Conservation (phyloP, 2,329 filamentous ascomycete species). For the Alternaria sp. region DNA sequence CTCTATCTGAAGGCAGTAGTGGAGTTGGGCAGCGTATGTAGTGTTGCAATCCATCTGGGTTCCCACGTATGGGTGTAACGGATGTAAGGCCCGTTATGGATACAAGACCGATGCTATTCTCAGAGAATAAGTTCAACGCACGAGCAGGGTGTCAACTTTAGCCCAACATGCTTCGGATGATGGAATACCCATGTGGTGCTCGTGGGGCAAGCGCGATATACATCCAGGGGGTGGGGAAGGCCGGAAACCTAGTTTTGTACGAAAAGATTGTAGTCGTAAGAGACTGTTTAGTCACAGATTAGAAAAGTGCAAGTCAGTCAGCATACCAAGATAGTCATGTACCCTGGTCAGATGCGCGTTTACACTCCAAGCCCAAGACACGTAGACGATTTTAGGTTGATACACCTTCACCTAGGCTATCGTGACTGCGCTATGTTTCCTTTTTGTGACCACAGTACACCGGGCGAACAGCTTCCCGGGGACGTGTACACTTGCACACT, state of each 20-base stretch:
- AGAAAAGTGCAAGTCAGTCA: not conserved
- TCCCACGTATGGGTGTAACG: not conserved
- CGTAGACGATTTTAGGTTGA: not conserved
- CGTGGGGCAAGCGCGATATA: constrained; percentile 5
- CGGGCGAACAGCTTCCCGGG: not conserved
- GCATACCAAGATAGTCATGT: not conserved
- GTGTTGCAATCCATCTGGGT: not conserved
- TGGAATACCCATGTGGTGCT: constrained; percentile 4
- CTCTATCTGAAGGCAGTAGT: not conserved
- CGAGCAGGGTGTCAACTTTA: not conserved
- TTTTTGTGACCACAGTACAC: not conserved
- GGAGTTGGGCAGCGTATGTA: not conserved
- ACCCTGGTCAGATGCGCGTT: not conserved
- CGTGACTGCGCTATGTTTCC: not conserved
- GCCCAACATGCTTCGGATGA: not conserved
- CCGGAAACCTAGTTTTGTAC: constrained; percentile 1
- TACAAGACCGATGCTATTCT: constrained; percentile 1
- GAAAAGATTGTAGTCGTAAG: constrained; percentile 1
- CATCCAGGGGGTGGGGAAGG: not conserved
- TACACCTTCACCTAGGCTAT: not conserved
- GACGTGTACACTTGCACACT: not conserved
- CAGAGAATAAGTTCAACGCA: not conserved
- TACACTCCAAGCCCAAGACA: not conserved
- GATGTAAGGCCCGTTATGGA: not conserved
- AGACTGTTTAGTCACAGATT: not conserved